A percentile compares a stretch with the other conserved stretches of the same genome.
Conservation (phyloP, 441 rosid species). For the Erysimum cheiri region DNA sequence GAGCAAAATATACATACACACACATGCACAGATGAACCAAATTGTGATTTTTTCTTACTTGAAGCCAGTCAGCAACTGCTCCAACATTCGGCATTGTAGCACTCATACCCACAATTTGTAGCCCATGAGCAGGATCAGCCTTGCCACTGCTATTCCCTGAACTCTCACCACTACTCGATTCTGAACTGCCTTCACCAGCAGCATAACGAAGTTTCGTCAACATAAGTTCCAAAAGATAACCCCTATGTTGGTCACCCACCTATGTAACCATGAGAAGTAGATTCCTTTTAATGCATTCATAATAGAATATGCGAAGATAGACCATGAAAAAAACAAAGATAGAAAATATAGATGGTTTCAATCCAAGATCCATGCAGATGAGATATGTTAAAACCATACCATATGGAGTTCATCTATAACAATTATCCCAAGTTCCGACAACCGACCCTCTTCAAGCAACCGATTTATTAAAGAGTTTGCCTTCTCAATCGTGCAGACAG, state of each 20-base stretch:
- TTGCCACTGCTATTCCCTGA: slow-evolving; percentile 84
- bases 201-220: slow-evolving; percentile 99
- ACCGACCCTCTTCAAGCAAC: slow-evolving; percentile 95
- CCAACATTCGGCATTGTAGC: slow-evolving; percentile 99
- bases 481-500: slow-evolving; percentile 99
- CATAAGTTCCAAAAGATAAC: slow-evolving; percentile 97
- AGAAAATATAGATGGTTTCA: slow-evolving; percentile 24
- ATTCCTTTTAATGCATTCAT: slow-evolving; percentile 32
- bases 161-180: slow-evolving; percentile 88
- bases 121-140: slow-evolving; percentile 78
- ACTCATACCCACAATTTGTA: slow-evolving; percentile 99
- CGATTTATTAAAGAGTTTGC: slow-evolving; percentile 91
- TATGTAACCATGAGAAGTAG: slow-evolving; percentile 46
- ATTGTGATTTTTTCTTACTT: slow-evolving; percentile 58
- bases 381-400: slow-evolving; percentile 56
- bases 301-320: slow-evolving; percentile 16
- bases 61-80: slow-evolving; percentile 99
- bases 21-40: neutral
- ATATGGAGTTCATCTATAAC: slow-evolving; percentile 99
- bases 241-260: slow-evolving; percentile 98
- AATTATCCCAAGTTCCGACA: slow-evolving; percentile 91
- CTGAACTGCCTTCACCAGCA: slow-evolving; percentile 90
- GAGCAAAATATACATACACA: slow-evolving; percentile 10
- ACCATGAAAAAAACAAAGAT: slow-evolving; percentile 25
- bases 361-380: slow-evolving; percentile 21